These are phyloP conservation scores for Aspergillus jensenii DNA, from an alignment of 2,329 filamentous ascomycete genomes.

Conservation along the genomic window DNA sequence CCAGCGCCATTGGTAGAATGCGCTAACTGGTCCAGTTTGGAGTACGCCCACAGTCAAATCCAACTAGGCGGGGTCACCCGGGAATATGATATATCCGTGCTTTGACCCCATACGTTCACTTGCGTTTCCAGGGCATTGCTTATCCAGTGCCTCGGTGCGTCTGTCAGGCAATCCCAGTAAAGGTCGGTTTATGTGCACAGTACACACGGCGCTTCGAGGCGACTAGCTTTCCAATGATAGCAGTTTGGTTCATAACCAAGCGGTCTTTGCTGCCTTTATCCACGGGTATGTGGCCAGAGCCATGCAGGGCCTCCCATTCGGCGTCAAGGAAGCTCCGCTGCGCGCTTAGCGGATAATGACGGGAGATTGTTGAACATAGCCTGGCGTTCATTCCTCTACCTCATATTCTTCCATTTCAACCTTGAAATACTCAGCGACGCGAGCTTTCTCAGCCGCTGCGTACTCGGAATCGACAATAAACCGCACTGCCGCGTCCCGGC, in stretches of 20 bases:
- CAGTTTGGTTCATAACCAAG: not conserved
- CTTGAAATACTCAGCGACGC: constrained; percentile 67
- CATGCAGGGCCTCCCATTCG: not conserved
- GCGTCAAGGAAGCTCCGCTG: not conserved
- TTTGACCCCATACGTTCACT: not conserved
- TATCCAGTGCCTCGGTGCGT: not conserved
- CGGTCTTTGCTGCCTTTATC: not conserved
- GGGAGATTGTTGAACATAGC: not conserved
- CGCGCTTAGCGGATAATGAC: too few relatives aligned
- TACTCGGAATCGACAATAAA: constrained; percentile 84
- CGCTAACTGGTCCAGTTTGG: too few relatives aligned
- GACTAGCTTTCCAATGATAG: not conserved
- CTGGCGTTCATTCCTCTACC: constrained; percentile 34
- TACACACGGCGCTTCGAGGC: not conserved
- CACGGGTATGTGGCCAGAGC: not conserved
- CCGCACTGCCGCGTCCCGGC: constrained; percentile 72
- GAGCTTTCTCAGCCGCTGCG: constrained; percentile 68
- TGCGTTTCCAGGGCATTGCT: not conserved
- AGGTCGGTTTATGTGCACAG: not conserved
- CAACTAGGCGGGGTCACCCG: not conserved
- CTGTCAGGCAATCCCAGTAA: not conserved
- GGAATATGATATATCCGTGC: not conserved
- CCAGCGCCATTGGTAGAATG: too few relatives aligned
- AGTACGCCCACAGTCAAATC: not conserved
- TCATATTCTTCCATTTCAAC: constrained; percentile 70